Conservation (phyloP, 2,329 filamentous ascomycete genomes). For the Apiospora pterosperma region DNA sequence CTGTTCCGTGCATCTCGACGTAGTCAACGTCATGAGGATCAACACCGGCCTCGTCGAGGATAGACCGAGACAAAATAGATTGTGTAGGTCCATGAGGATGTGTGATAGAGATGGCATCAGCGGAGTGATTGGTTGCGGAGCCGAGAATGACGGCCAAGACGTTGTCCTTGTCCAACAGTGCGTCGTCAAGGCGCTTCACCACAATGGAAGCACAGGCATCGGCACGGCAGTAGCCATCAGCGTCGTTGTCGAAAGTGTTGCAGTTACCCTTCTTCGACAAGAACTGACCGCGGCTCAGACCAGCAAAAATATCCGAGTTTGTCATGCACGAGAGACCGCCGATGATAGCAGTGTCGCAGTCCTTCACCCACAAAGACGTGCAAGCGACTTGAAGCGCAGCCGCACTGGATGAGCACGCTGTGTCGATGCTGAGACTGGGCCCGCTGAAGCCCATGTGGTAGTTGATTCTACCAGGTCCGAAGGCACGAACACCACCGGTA, state of each 20-base stretch:
- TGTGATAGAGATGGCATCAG: slow-evolving; percentile 78
- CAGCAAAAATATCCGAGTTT: slow-evolving; percentile 77
- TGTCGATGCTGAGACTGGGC: slow-evolving; percentile 35
- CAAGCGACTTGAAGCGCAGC: slow-evolving; percentile 47
- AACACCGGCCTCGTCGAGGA: slow-evolving; percentile 70
- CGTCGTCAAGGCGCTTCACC: slow-evolving; percentile 77
- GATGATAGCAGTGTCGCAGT: slow-evolving; percentile 77
- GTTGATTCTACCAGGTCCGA: slow-evolving; percentile 47
- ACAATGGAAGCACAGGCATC: slow-evolving; percentile 73
- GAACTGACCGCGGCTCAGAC: slow-evolving; percentile 73
- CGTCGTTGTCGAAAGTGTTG: slow-evolving; percentile 76
- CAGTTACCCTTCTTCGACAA: slow-evolving; percentile 73
- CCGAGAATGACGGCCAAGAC: slow-evolving; percentile 74
- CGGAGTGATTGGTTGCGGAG: slow-evolving; percentile 76
- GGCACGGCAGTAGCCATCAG: slow-evolving; percentile 79
- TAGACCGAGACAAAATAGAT: slow-evolving; percentile 64
- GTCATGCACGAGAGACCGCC: slow-evolving; percentile 77
- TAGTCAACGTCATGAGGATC: slow-evolving; percentile 77
- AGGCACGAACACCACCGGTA: slow-evolving; percentile 47
- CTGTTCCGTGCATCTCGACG: slow-evolving; percentile 87
- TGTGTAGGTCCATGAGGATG: slow-evolving; percentile 78
- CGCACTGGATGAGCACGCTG: slow-evolving; percentile 36
- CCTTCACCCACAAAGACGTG: slow-evolving; percentile 68
- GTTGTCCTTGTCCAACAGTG: slow-evolving; percentile 71
- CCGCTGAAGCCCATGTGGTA: slow-evolving; percentile 39